phyloP scores from a whole-genome alignment of 2,329 filamentous ascomycete genomes.

The Arthroderma sp. region DNA sequence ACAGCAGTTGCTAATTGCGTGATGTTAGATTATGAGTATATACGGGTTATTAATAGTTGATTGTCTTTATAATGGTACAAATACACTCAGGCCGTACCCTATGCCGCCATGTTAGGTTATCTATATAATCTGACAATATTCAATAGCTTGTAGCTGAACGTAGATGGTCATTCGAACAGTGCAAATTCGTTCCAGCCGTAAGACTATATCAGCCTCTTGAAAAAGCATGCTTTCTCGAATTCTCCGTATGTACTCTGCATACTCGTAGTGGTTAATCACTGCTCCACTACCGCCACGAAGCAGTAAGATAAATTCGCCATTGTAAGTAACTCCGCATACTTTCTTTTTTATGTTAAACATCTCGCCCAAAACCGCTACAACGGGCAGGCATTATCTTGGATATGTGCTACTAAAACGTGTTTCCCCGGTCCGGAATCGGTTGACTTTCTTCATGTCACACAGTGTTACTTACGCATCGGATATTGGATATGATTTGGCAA shows the following conservation, averaged over 20 bases:
- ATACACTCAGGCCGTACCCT: too few relatives aligned
- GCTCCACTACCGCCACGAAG: not conserved
- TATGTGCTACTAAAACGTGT: not conserved
- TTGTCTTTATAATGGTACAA: too few relatives aligned
- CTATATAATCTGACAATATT: too few relatives aligned
- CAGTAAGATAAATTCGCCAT: not conserved
- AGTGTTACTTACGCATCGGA: not conserved
- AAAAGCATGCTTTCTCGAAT: not conserved
- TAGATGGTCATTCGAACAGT: too few relatives aligned
- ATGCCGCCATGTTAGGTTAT: too few relatives aligned
- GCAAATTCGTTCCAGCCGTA: too few relatives aligned
- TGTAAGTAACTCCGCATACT: not conserved
- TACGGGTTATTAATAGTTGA: too few relatives aligned
- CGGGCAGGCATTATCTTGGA: not conserved
- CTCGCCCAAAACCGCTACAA: not conserved
- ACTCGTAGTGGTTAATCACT: not conserved
- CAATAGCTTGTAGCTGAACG: too few relatives aligned
- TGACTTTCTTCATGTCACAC: not conserved
- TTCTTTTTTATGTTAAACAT: not conserved
- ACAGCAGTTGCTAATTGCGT: not conserved
- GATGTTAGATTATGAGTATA: not conserved
- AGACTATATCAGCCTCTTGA: not conserved
- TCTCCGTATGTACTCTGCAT: not conserved
- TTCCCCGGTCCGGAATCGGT: not conserved
- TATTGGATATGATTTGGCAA: not conserved